These are phyloP conservation scores for Carex littledalei DNA, from an alignment of 176 grass and related monocot species.

Conservation along the genomic window DNA sequence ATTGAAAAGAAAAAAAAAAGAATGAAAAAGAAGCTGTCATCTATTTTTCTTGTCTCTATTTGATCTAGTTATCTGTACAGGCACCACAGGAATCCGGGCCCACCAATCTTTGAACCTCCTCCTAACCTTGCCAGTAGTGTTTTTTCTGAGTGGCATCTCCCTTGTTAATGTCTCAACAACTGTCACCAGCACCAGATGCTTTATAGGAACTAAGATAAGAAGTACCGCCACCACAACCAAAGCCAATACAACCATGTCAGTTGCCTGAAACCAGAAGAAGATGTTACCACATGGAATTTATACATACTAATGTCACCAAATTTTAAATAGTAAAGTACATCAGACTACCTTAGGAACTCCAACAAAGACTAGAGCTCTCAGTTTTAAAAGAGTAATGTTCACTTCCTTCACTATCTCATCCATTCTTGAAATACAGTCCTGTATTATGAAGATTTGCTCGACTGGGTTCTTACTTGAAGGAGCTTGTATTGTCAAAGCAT, in stretches of 20 bases:
- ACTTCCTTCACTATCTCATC: constrained; percentile 48
- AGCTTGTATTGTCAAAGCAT: constrained; percentile 53
- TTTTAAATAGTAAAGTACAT: neutral
- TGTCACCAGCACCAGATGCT: constrained; percentile 38
- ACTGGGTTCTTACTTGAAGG: constrained; percentile 69
- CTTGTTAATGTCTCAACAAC: constrained; percentile 64
- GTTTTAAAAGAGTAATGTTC: constrained; percentile 79
- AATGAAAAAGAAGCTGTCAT: constrained; percentile 11
- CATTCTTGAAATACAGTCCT: constrained; percentile 56
- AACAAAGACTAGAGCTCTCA: constrained; percentile 65
- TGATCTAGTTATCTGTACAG: constrained; percentile 59
- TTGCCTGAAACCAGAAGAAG: constrained; percentile 30
- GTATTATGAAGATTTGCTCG: constrained; percentile 63
- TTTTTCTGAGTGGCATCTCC: constrained; percentile 78
- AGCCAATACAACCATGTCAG: constrained; percentile 42
- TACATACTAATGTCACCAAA: neutral
- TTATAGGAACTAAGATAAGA: constrained; percentile 40
- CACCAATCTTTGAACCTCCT: constrained; percentile 71
- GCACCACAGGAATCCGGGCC: constrained; percentile 74
- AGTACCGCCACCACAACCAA: constrained; percentile 37
- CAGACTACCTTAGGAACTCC: constrained; percentile 57
- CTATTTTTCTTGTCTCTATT: constrained; percentile 57
- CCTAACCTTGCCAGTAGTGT: constrained; percentile 46
- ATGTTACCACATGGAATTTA: constrained; percentile 12
- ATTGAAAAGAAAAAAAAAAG: neutral